Conservation (phyloP, 371 early-diverging fungal genomes). For the Apophysomyces ossiformis region DNA sequence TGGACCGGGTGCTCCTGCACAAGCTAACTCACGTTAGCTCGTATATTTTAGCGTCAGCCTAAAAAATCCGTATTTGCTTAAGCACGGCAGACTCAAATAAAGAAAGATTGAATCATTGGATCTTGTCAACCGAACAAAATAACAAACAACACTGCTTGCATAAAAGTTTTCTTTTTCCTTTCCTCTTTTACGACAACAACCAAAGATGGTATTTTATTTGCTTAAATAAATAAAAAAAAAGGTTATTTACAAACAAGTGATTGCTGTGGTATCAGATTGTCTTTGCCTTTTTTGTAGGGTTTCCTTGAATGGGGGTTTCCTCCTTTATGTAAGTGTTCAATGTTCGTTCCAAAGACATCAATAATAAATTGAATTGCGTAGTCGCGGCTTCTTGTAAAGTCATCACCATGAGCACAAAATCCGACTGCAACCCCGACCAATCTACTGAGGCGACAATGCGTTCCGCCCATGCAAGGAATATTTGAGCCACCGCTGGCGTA, state of each 20-base stretch:
- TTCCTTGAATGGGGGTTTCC: background rate
- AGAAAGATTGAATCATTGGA: no score
- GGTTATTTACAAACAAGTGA: no score
- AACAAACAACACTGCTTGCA: no score
- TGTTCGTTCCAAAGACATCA: constrained; percentile 1
- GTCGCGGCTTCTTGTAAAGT: background rate
- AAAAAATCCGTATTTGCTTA: no score
- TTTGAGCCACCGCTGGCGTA: background rate
- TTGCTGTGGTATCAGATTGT: no score
- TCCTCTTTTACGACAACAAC: background rate
- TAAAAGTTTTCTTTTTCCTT: background rate
- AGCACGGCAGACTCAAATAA: no score
- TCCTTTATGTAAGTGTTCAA: background rate
- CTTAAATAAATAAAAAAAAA: background rate
- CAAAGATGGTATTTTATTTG: background rate
- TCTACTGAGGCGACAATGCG: background rate
- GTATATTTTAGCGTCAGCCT: no score
- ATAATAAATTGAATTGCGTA: background rate
- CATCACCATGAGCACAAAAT: background rate
- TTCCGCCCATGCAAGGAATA: background rate
- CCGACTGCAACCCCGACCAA: background rate
- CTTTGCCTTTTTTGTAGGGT: background rate
- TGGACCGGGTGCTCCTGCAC: no score
- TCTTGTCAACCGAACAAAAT: no score
- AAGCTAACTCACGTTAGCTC: no score